A percentile compares a stretch with the other conserved stretches of the same genome.
phyloP scores from a whole-genome alignment of 1,139 yeast genomes.

The Kodamaea plutei region DNA sequence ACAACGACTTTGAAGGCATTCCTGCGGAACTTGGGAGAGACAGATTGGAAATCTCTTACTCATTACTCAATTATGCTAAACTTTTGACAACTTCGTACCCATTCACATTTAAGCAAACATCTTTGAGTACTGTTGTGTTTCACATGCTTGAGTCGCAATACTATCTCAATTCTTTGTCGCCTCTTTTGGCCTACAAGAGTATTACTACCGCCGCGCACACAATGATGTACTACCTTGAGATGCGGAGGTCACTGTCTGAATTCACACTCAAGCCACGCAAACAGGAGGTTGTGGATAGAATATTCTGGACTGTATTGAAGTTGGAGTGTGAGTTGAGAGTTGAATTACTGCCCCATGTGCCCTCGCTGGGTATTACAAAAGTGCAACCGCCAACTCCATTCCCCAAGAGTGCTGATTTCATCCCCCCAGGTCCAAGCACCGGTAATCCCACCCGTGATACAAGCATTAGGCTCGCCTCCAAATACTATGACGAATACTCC shows the following conservation, averaged over 20 bases:
- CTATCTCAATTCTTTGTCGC: constrained; percentile 34
- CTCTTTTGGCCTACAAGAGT: constrained; percentile 34
- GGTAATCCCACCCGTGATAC: constrained; percentile 20
- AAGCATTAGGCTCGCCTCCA: constrained; percentile 26
- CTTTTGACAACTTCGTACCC: constrained; percentile 25
- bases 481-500: constrained; percentile 35
- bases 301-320: constrained; percentile 45
- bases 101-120: constrained; percentile 15
- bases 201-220: constrained; percentile 31
- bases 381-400: constrained; percentile 41
- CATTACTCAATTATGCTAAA: constrained; percentile 23
- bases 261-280: constrained; percentile 9
- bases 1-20: constrained; percentile 9
- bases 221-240: constrained; percentile 30
- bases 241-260: constrained; percentile 8
- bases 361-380: constrained; percentile 38
- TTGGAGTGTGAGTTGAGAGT: constrained; percentile 44
- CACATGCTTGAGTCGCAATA: constrained; percentile 34
- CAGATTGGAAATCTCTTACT: constrained; percentile 22
- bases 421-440: constrained; percentile 14
- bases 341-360: constrained; percentile 43
- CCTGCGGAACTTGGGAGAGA: constrained; percentile 17
- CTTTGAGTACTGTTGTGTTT: constrained; percentile 25
- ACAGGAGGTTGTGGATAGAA: constrained; percentile 29
- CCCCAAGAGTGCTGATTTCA: constrained; percentile 35